Base-by-base conservation (phyloP, 2,329 filamentous ascomycete genomes). In the Xylaria sp. region DNA sequence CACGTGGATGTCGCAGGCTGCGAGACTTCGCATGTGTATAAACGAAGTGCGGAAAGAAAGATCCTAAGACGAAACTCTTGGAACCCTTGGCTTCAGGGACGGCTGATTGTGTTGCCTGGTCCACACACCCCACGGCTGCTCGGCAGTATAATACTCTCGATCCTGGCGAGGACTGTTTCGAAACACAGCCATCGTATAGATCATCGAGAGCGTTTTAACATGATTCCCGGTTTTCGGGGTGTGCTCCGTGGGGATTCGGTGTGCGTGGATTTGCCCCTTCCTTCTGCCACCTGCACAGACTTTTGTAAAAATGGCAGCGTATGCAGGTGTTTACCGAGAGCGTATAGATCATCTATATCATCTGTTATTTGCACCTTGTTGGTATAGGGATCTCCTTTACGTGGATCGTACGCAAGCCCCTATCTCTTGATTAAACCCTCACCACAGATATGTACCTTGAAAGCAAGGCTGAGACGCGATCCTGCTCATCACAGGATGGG, bases 41-140 rank as follows among this genome's bases (percentile, higher is more conserved):
- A 31, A 48, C 13, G 52, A 28, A 69, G 58, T 54, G 67, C 63
- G 58, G 57, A 59, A 66, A 20, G 44, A 55, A 59, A 34, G 20
- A 46, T 20, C 18, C 57, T 18, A 65, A 12, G 13, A 15, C 8
- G 28, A 34, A 51, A 37, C 25, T n/a, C 63, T 54, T 54, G 34
- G 55, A 37, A 37, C 7, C 10, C 34, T 37, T 37, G 34, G 34
- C 34, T 28, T 44, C 20, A 58, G 46, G 20, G 23, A 31, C 37
- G 15, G 25, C 34, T 54, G 18, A 51, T 5, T 62, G 52, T 20
- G 15, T 48, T 54, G 23, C 10, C 31, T 9, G n/a, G 10, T 34
- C 46, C 34, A 20, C 39, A 44, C 41, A 44, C 13, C 7, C 34
- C 34, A 8, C 50, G n/a, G 34, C 18, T 63, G 18, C 63, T 31